Evolutionary conservation across 768 basidiomycete genomes (phyloP).

Genomic region (Podaxis sp.): DNA sequence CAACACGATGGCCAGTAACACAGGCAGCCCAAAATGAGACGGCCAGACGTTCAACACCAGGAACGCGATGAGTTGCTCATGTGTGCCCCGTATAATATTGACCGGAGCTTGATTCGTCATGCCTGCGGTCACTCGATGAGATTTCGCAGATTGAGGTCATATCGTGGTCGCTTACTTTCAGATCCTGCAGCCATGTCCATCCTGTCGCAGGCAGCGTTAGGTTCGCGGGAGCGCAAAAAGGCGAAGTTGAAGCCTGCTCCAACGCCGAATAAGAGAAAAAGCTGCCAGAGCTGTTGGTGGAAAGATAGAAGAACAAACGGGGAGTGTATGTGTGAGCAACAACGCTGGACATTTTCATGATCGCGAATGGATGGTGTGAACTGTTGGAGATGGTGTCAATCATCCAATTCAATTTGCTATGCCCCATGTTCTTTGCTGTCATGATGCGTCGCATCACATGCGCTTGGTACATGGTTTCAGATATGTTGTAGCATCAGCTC

Average conservation of each 20-base stretch:
- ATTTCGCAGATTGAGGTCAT: background rate
- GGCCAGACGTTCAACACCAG: constrained; percentile 47
- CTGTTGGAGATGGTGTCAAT: background rate
- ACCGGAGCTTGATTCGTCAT: constrained; percentile 13
- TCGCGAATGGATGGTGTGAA: background rate
- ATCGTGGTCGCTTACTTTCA: background rate
- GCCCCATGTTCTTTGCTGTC: too few relatives aligned
- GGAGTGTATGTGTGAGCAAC: background rate
- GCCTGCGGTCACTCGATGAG: background rate
- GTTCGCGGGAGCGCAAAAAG: background rate
- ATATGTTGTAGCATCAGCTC: background rate
- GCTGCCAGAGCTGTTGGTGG: background rate
- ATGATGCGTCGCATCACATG: too few relatives aligned
- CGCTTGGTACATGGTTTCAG: too few relatives aligned
- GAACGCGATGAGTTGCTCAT: constrained; percentile 34
- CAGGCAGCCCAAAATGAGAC: constrained; percentile 43
- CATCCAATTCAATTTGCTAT: background rate
- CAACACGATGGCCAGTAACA: constrained; percentile 35
- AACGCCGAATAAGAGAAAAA: background rate
- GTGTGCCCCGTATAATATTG: constrained; percentile 39
- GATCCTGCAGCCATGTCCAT: background rate
- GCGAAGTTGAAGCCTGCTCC: background rate
- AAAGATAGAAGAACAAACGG: background rate
- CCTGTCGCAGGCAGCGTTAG: background rate
- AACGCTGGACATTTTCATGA: background rate